phyloP scores from a whole-genome alignment of 2,329 filamentous ascomycete species.

The Colletotrichum acutatum region DNA sequence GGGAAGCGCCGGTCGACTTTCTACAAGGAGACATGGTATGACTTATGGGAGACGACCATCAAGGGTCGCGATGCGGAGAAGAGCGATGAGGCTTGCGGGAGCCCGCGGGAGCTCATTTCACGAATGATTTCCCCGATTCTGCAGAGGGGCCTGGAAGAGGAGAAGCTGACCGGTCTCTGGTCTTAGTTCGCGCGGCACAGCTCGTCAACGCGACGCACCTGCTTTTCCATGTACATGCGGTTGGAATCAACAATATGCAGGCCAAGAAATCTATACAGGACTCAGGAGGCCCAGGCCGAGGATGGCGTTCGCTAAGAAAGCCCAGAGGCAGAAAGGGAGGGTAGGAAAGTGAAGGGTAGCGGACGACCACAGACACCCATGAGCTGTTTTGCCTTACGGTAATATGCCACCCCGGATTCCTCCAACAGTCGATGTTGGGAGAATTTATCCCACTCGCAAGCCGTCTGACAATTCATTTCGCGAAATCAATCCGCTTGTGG shows the following conservation, averaged over 20 bases:
- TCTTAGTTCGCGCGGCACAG: constrained; percentile 4
- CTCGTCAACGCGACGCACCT: background rate
- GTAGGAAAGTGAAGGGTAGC: background rate
- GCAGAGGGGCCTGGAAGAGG: background rate
- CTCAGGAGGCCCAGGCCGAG: constrained; percentile 21
- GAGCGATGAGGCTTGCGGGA: constrained; percentile 6
- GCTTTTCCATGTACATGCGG: constrained; percentile 14
- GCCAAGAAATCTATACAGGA: constrained; percentile 28
- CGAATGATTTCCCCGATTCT: constrained; percentile 8
- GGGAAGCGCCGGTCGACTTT: constrained; percentile 1
- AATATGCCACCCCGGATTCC: background rate
- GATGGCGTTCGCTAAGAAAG: constrained; percentile 10
- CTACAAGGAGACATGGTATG: background rate
- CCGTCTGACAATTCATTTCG: constrained; percentile 9
- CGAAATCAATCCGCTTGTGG: background rate
- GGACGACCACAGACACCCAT: constrained; percentile 1
- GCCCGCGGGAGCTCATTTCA: constrained; percentile 16
- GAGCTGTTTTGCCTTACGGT: background rate
- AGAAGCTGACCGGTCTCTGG: constrained; percentile 2
- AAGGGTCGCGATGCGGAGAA: constrained; percentile 9
- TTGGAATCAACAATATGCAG: constrained; percentile 14
- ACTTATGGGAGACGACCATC: background rate
- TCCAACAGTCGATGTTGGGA: background rate
- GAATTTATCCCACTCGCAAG: background rate
- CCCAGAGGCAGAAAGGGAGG: background rate